Evolutionary conservation across 2,329 filamentous ascomycete species (phyloP), one percentile per base, ranked within the genome.

Genomic region (Alternaria longipes): DNA sequence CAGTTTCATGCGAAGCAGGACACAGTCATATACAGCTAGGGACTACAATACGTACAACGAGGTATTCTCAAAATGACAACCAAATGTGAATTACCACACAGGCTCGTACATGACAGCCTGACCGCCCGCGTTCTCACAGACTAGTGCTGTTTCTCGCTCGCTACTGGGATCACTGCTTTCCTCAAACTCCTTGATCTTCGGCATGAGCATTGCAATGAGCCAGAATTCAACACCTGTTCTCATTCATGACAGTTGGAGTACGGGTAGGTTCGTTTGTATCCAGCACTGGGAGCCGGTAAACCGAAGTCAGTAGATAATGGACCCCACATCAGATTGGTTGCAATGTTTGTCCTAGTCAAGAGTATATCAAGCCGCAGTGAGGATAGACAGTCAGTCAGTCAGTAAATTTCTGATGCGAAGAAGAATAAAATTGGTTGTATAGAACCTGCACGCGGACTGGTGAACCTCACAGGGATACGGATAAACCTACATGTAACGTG

Each of bases 1-100:
- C 28, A 36, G 16, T 16, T 9, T 28, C 41, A 22, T 9, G 36
- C 24, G 22, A 52, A 47, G 14, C 54, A 47, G n/a, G 44, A 9
- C 26, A 52, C 8, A 20, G 20, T 40, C 54, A 42, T 52, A 34
- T 60, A 49, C 41, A 53, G 40, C 28, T 34, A 46, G 22, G 38
- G 30, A 55, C 32, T 55, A 18, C 12, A 24, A 41, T 9, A 41
- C 26, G 12, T 59, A 47, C 14, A n/a, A 42, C 8, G 30, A 50
- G 5, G 18, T 26, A n/a, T 34, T 22, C 38, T 34, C 38, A 12
- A 46, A 24, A 12, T 11, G 22, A 32, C 32, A 49, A 34, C 22
- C 46, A 50, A 38, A 50, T 20, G n/a, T 18, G 9, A 50, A 50
- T 20, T 34, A 8, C 11, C 30, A 24, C 36, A 36, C 30, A 8